These are phyloP conservation scores for Suhomyces wounanorum DNA, from an alignment of 1,139 yeast genomes.

Conservation along the genomic window DNA sequence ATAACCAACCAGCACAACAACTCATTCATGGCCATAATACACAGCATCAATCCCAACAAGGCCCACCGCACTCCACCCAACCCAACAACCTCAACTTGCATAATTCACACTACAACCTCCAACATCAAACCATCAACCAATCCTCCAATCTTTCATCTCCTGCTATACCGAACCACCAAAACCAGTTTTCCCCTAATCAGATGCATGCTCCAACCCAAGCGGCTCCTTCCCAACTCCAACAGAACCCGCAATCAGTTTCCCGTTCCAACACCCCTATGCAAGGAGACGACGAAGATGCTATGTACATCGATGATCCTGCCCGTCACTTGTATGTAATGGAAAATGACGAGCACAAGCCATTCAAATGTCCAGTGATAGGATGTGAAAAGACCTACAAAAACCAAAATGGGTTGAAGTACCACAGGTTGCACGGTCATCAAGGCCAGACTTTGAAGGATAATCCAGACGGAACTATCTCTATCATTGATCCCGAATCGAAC, in stretches of 20 bases:
- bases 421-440: constrained; percentile 95
- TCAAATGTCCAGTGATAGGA: constrained; percentile 96
- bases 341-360: constrained; percentile 90
- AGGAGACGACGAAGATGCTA: constrained; percentile 46
- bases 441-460: constrained; percentile 89
- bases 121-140: constrained; percentile 16
- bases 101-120: constrained; percentile 17
- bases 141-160: constrained; percentile 15
- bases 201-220: constrained; percentile 14
- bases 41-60: constrained; percentile 14
- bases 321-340: constrained; percentile 91
- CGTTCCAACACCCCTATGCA: constrained; percentile 33
- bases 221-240: constrained; percentile 20
- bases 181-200: constrained; percentile 12
- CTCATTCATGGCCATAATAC: constrained; percentile 12
- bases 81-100: constrained; percentile 19
- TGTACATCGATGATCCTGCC: constrained; percentile 89
- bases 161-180: constrained; percentile 14
- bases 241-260: constrained; percentile 15
- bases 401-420: constrained; percentile 96
- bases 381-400: constrained; percentile 97
- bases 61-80: constrained; percentile 21
- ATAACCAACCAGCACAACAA: constrained; percentile 11
- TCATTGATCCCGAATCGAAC: constrained; percentile 90
- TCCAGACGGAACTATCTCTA: constrained; percentile 89